Base-by-base conservation (phyloP, 495 filamentous ascomycete species). In the Aspergillus steynii region DNA sequence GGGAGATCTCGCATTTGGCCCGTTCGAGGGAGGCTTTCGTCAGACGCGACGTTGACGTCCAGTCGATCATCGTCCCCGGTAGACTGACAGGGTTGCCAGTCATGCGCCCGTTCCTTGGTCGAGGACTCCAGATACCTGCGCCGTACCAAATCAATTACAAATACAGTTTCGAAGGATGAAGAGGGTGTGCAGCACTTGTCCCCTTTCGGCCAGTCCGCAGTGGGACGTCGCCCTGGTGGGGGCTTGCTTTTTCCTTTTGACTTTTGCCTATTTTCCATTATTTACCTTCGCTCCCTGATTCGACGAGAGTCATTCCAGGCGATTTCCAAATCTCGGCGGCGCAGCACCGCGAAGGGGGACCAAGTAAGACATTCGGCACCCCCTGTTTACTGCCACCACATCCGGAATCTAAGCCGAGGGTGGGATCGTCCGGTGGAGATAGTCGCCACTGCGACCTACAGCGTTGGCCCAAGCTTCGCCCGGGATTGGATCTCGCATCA, bases 11-110 rank as follows among this genome's bases (percentile, higher is more conserved):
- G 20, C 20, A 20, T 20, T 20, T 20, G 20, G 20, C 20, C 20
- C 20, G 20, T 20, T 20, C 20, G 20, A 20, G 20, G 53, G 46
- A 29, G 29, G 42, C 25, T 50, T 50, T 56, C 47, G 53, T 56
- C 53, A 61, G 53, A 56, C 49, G 49, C 37, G 57, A 62, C 54
- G 54, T 56, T 27, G 47, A 29, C 60, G 37, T 54, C 12, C 48
- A 42, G 60, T 27, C 55, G 55, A 57, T 62, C 49, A 50, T 57
- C 52, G 29, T 29, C 15, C 46, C 51, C 29, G 42, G 42, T 20
- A 49, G 15, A 50, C 25, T 49, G 50, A 14, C 26, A 25, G 29
- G 46, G 29, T 53, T 49, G 20, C 20, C 20, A 20, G 20, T 20
- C 20, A 20, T 20, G 20, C 20, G 20, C 20, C 20, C 20, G 20